A percentile compares a stretch with the other conserved stretches of the same genome.
Conservation (phyloP, 441 rosid species). For the Melastoma candidum region DNA sequence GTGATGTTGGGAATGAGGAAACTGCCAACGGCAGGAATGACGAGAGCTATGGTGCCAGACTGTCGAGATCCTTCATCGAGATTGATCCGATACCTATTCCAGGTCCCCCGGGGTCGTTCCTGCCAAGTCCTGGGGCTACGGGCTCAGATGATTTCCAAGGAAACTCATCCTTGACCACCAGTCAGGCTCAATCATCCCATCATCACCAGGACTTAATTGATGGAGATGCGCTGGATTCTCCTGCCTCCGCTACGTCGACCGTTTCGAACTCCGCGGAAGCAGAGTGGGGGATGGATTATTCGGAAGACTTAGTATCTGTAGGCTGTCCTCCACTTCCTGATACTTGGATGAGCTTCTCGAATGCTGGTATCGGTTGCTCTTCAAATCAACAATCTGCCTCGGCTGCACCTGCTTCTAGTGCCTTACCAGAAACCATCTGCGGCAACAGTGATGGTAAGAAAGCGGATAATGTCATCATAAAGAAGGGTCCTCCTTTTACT, state of each 20-base stretch:
- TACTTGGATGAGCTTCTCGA: conserved; percentile 24
- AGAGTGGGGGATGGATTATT: conserved; percentile 28
- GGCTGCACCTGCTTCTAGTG: conserved; percentile 21
- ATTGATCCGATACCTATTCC: conserved; percentile 95
- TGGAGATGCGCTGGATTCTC: conserved; percentile 70
- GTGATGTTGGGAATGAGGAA: conserved; percentile 24
- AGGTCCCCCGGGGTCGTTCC: conserved; percentile 94
- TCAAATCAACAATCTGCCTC: conserved; percentile 25
- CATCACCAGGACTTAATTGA: conserved; percentile 52
- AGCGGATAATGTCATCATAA: conserved; percentile 25
- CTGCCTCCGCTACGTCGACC: conserved; percentile 61
- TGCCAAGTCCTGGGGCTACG: conserved; percentile 87
- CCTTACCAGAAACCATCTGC: conserved; percentile 20
- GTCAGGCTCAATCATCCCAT: conserved; percentile 65
- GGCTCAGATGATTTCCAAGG: conserved; percentile 76
- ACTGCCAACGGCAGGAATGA: conserved; percentile 26
- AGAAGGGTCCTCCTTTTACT: conserved; percentile 38
- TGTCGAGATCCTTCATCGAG: conserved; percentile 48
- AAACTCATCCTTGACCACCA: conserved; percentile 63
- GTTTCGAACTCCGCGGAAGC: conserved; percentile 47
- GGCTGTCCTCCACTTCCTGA: conserved; percentile 19
- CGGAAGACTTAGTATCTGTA: conserved; percentile 26
- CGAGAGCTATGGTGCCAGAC: conserved; percentile 34
- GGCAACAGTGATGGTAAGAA: background rate
- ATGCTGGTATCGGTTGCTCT: conserved; percentile 20